phyloP scores from a whole-genome alignment of 2,329 filamentous ascomycete genomes.

The Fusarium sacchari region DNA sequence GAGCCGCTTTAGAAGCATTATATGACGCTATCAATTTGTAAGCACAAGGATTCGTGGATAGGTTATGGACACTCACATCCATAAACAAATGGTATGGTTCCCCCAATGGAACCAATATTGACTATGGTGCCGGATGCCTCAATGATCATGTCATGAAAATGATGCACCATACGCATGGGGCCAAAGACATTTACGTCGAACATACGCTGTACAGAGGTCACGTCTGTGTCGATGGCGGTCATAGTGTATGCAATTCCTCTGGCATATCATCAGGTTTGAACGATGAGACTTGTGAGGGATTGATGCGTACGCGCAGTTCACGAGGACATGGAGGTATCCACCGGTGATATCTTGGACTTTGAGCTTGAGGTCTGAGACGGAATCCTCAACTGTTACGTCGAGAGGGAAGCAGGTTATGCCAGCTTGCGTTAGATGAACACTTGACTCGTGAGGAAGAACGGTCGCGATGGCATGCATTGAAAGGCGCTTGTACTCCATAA shows the following conservation, averaged over 20 bases:
- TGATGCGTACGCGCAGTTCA: not conserved
- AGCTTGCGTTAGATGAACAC: not conserved
- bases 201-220: not conserved
- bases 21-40: not conserved
- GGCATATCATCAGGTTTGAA: rapidly evolving
- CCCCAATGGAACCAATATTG: not conserved
- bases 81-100: not conserved
- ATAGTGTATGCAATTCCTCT: not conserved
- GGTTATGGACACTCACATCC: not conserved
- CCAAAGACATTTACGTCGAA: not conserved
- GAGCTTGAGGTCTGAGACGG: not conserved
- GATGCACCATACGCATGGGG: not conserved
- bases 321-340: not conserved
- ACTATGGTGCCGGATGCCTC: not conserved
- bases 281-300: rapidly evolving
- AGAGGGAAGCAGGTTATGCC: not conserved
- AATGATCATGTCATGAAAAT: not conserved
- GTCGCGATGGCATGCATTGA: not conserved
- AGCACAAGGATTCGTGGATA: not conserved
- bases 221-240: not conserved
- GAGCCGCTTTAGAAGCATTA: not conserved
- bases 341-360: not conserved
- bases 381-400: not conserved
- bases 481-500: not conserved
- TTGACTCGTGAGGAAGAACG: not conserved